Evolutionary conservation across 78 protist genomes (phyloP).

Genomic region (Monocercomonoides exilis): DNA sequence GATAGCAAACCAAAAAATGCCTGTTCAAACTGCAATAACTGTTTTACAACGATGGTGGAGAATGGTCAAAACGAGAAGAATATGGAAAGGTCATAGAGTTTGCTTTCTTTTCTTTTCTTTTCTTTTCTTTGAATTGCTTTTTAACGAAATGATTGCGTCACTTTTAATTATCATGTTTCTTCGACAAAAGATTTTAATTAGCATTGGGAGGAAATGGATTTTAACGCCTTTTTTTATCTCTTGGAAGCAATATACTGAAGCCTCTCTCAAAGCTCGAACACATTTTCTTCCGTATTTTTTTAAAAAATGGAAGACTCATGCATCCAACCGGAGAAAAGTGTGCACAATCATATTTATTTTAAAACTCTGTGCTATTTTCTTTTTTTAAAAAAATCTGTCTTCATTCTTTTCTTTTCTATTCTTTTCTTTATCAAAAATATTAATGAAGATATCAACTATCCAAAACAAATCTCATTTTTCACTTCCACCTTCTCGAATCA

Average conservation of each 20-base stretch:
- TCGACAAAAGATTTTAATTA: not conserved
- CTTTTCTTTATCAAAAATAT: not conserved
- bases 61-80: not conserved
- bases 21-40: not conserved
- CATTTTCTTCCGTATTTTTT: not conserved
- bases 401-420: not conserved
- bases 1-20: not conserved
- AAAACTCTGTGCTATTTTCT: not conserved
- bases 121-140: too few relatives aligned
- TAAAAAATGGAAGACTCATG: not conserved
- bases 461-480: too few relatives aligned
- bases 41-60: not conserved
- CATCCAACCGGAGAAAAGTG: too few relatives aligned
- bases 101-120: not conserved
- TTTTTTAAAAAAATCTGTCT: not conserved
- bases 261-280: not conserved
- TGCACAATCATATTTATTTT: not conserved
- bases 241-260: not conserved
- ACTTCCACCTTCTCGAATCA: too few relatives aligned
- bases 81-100: not conserved
- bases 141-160: too few relatives aligned
- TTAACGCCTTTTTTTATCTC: not conserved
- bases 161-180: too few relatives aligned
- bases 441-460: not conserved
- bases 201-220: not conserved